phyloP scores from a whole-genome alignment of 1,284 basidiomycete species.

The Apiotrichum sp. region DNA sequence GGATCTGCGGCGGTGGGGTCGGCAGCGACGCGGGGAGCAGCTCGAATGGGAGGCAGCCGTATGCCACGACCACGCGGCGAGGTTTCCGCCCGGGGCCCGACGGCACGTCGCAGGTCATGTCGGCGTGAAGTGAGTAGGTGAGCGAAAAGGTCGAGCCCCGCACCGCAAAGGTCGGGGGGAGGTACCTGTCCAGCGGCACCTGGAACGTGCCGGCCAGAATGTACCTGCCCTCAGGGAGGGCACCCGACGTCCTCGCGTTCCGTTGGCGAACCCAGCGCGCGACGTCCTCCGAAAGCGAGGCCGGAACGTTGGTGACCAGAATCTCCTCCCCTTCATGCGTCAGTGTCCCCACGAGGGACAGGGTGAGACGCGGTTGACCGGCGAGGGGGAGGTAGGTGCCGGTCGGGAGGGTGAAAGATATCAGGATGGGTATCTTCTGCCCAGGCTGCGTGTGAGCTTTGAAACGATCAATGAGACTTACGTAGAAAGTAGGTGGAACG shows the following conservation, averaged over 20 bases:
- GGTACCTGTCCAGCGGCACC: constrained; percentile 35
- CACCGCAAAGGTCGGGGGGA: constrained; percentile 26
- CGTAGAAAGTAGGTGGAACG: constrained; percentile 20
- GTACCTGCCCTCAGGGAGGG: constrained; percentile 7
- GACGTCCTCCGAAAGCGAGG: constrained; percentile 34
- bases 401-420: constrained; percentile 31
- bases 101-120: too few relatives aligned
- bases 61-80: too few relatives aligned
- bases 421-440: constrained; percentile 37
- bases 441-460: constrained; percentile 21
- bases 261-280: constrained; percentile 31
- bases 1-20: constrained; percentile 20
- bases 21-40: constrained; percentile 39
- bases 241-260: too few relatives aligned
- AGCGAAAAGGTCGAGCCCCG: background rate
- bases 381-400: constrained; percentile 30
- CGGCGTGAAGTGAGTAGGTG: too few relatives aligned
- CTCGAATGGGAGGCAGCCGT: constrained; percentile 19
- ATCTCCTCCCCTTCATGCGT: constrained; percentile 13
- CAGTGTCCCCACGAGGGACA: constrained; percentile 38
- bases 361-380: constrained; percentile 30
- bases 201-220: constrained; percentile 15
- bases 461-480: background rate
- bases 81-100: too few relatives aligned
- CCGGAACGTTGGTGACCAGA: constrained; percentile 37